These are phyloP conservation scores for Zygoascus sp. DNA, from an alignment of 1,139 yeast species.

Conservation along the genomic window DNA sequence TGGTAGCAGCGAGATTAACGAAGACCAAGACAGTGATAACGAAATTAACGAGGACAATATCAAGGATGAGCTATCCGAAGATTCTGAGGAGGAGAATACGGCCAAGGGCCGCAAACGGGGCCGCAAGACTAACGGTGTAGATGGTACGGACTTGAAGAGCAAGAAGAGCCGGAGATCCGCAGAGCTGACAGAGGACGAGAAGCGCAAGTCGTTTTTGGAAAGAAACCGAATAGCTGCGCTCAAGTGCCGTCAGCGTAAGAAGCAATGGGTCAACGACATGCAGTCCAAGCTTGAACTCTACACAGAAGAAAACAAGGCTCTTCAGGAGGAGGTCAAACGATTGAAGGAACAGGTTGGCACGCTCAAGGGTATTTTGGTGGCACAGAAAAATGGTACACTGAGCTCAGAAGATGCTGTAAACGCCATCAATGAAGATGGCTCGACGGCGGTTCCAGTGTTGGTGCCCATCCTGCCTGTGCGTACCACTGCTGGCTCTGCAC, in stretches of 20 bases:
- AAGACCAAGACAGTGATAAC: conserved; percentile 3
- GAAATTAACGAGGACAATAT: conserved; percentile 4
- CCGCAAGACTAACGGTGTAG: neutral
- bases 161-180: conserved; percentile 11
- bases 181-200: conserved; percentile 53
- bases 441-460: conserved; percentile 8
- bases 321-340: conserved; percentile 54
- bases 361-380: conserved; percentile 30
- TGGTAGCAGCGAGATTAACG: neutral
- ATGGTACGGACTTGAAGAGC: conserved; percentile 8
- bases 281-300: conserved; percentile 71
- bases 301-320: conserved; percentile 64
- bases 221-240: conserved; percentile 93
- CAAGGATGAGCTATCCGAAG: conserved; percentile 9
- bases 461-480: conserved; percentile 10
- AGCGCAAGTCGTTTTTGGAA: conserved; percentile 78
- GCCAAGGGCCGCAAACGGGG: neutral
- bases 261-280: conserved; percentile 78
- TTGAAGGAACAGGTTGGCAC: conserved; percentile 57
- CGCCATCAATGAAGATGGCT: conserved; percentile 8
- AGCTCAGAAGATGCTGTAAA: conserved; percentile 10
- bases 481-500: conserved; percentile 1
- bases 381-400: conserved; percentile 12
- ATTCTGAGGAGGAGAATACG: conserved; percentile 15
- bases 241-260: conserved; percentile 91